Evolutionary conservation across 192 early-diverging fungal genomes (phyloP).

Genomic region (Coemansia sp.): DNA sequence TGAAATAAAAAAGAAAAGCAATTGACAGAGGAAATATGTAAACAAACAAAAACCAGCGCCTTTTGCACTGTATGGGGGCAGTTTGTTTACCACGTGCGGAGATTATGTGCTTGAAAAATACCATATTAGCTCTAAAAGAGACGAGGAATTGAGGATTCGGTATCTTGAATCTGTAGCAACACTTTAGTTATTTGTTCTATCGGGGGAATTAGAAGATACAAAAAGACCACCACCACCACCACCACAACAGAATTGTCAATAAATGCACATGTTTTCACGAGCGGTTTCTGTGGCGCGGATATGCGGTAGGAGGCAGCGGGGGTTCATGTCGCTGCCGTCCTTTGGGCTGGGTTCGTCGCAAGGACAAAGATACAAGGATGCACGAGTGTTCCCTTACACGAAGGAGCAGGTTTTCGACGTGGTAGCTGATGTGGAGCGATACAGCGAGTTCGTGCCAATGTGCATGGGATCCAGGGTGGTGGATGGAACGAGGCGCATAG

Average conservation of each 20-base stretch:
- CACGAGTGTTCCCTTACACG: constrained; percentile 55
- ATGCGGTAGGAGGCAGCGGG: constrained; percentile 1
- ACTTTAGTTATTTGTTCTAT: background rate
- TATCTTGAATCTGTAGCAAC: no score
- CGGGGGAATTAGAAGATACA: background rate
- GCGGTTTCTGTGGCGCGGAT: background rate
- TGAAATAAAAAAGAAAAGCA: background rate
- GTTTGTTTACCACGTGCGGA: no score
- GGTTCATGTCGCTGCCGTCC: constrained; percentile 21
- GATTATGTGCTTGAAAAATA: no score
- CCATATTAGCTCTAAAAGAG: no score
- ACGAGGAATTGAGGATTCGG: no score
- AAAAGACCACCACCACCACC: background rate
- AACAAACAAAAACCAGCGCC: no score
- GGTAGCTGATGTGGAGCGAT: constrained; percentile 79
- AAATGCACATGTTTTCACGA: background rate
- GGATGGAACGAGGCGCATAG: constrained; percentile 20
- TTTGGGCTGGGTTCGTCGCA: background rate
- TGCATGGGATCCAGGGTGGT: constrained; percentile 66
- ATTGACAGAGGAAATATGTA: no score
- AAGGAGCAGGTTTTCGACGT: constrained; percentile 78
- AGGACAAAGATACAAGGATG: constrained; percentile 52
- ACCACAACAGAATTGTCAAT: no score
- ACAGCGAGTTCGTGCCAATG: constrained; percentile 82
- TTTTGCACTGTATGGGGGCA: background rate